Base-by-base conservation (phyloP, 805 yeast species). In the Spathaspora arborariae region DNA sequence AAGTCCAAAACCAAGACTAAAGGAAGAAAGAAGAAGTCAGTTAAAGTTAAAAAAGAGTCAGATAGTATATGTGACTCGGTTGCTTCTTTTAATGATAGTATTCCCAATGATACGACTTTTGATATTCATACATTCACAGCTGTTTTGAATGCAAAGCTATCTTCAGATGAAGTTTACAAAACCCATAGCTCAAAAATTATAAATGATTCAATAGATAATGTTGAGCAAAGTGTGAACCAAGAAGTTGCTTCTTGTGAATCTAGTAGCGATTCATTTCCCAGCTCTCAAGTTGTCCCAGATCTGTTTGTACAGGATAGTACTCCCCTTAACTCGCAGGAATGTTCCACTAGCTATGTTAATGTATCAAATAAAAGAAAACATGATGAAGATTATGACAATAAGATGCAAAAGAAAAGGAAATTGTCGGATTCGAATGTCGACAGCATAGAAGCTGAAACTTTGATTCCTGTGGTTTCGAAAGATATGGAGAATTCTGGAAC, bases 111-210 rank as follows among this genome's bases (percentile, higher is more conserved):
- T 16, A 10, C 11, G 39, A 35, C 22, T 20, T 57, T 60, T 47
- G 65, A 62, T 44, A 58, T 62, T 21, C 64, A 62, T 49, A 55
- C 62, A 3, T 62, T 60, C 42, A 60, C 66, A 1, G 64, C 64
- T 1, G 42, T 59, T 49, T 45, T 62, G 18, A 59, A 52, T 37
- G 58, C 59, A 4, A 59, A 57, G 41, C 50, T 60, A 30, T 15
- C 43, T 11, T 46, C 39, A 37, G 45, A 49, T 36, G 33, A 20
- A 30, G 16, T 13, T 30, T 3, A 8, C 4, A 15, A 30, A 3
- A 7, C 18, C 6, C 11, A 30, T 30, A 13, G 10, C 10, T 10
- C 11, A 24, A 24, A 13, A 24, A 24, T 13, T 4, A 24, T 15
- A 16, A 22, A 21, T 11, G 38, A 39, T 18, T 18, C 19, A 33